Evolutionary conservation across 1,284 basidiomycete genomes (phyloP).

Genomic region (Boletus holoroseus): DNA sequence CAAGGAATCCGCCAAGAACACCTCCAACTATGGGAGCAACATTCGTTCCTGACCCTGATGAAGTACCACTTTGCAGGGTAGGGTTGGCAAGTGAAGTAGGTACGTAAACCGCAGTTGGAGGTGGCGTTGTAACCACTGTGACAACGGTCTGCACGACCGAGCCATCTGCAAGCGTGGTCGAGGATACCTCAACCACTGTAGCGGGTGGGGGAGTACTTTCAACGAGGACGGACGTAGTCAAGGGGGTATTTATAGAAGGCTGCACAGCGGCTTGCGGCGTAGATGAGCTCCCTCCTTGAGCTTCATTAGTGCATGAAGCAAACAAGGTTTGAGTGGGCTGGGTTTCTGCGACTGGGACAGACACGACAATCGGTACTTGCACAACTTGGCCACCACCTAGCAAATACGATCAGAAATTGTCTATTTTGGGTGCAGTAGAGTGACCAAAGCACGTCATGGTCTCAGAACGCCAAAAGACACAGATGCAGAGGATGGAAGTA

Average conservation of each 20-base stretch:
- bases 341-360: slow-evolving; percentile 28
- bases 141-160: slow-evolving; percentile 30
- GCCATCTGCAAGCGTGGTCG: slow-evolving; percentile 36
- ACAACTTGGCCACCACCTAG: slow-evolving; percentile 33
- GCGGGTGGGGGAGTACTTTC: slow-evolving; percentile 26
- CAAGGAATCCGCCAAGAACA: slow-evolving; percentile 47
- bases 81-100: slow-evolving; percentile 23
- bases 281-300: slow-evolving; percentile 14
- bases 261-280: slow-evolving; percentile 3
- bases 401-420: slow-evolving; percentile 13
- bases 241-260: not conserved
- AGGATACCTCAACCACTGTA: slow-evolving; percentile 19
- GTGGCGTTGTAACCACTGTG: slow-evolving; percentile 28
- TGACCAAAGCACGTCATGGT: slow-evolving; percentile 4
- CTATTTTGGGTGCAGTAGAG: not conserved
- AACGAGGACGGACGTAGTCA: slow-evolving; percentile 27
- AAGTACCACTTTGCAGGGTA: slow-evolving; percentile 18
- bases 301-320: slow-evolving; percentile 27
- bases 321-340: slow-evolving; percentile 40
- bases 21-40: slow-evolving; percentile 50
- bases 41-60: slow-evolving; percentile 27
- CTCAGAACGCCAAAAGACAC: not conserved
- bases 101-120: slow-evolving; percentile 26
- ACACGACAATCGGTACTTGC: slow-evolving; percentile 36
- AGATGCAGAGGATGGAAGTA: not conserved